phyloP scores from a whole-genome alignment of 805 yeast genomes.

The Hyphopichia homilentoma region DNA sequence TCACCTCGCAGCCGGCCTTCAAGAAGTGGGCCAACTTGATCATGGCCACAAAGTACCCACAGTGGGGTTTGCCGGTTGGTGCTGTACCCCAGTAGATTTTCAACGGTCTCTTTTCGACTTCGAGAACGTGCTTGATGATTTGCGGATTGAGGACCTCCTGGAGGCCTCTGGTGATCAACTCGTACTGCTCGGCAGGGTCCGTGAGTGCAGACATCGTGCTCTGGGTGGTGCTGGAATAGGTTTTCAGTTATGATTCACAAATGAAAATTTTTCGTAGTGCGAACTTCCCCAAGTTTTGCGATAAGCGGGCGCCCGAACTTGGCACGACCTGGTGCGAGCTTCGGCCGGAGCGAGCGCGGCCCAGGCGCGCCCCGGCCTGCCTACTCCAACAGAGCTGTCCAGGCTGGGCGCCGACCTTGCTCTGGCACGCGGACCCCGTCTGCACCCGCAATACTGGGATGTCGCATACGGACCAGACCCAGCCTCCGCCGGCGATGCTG shows the following conservation, averaged over 20 bases:
- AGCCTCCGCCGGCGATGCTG: no score
- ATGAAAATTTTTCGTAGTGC: conserved; percentile 1
- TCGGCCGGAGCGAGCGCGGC: no score
- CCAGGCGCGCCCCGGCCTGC: no score
- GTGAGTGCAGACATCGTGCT: conserved; percentile 21
- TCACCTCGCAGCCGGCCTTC: conserved; percentile 94
- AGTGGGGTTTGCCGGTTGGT: conserved; percentile 97
- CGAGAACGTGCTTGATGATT: conserved; percentile 79
- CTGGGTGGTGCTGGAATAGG: neutral
- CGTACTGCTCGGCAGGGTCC: conserved; percentile 62
- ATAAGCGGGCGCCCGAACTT: neutral
- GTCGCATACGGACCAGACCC: no score
- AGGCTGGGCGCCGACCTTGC: no score
- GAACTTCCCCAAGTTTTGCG: neutral
- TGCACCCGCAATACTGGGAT: no score
- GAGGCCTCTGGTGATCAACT: conserved; percentile 75
- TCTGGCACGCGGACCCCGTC: no score
- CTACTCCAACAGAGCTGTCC: no score
- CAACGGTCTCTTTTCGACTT: conserved; percentile 75
- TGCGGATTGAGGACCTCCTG: conserved; percentile 91
- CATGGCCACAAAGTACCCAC: conserved; percentile 99
- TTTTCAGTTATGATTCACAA: neutral
- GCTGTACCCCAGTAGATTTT: conserved; percentile 99
- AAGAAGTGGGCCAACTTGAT: conserved; percentile 91
- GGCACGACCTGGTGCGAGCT: no score